phyloP scores from a whole-genome alignment of 2,329 filamentous ascomycete genomes.

The Phaeosphaeriaceae sp. region DNA sequence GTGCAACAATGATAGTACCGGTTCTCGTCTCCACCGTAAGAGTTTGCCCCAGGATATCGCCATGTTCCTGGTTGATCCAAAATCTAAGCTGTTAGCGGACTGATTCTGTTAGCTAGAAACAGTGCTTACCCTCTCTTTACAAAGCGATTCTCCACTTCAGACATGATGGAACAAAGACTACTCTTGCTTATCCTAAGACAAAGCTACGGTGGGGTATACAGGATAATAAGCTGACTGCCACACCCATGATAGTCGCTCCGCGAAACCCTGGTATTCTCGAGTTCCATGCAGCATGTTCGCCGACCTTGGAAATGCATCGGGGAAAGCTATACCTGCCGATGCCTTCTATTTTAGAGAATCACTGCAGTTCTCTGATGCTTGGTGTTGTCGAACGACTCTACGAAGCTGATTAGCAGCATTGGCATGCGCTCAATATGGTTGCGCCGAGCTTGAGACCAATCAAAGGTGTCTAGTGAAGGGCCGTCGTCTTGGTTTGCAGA shows the following conservation, averaged over 20 bases:
- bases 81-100: background rate
- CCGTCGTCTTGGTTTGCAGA: background rate
- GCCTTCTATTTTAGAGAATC: background rate
- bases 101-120: background rate
- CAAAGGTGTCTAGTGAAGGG: background rate
- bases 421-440: background rate
- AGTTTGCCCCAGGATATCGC: constrained; percentile 20
- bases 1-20: constrained; percentile 25
- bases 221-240: background rate
- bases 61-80: constrained; percentile 13
- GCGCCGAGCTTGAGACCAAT: background rate
- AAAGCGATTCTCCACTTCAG: constrained; percentile 4
- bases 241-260: background rate
- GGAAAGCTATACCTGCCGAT: background rate
- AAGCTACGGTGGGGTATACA: background rate
- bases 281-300: background rate
- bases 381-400: background rate
- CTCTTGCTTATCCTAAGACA: background rate
- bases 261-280: background rate
- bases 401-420: background rate
- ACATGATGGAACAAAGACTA: background rate
- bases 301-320: background rate
- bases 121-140: constrained; percentile 6
- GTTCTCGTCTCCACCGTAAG: constrained; percentile 25
- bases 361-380: background rate